Evolutionary conservation across 352 stramenopile genomes (phyloP).

Genomic region (Phytophthora pisi): DNA sequence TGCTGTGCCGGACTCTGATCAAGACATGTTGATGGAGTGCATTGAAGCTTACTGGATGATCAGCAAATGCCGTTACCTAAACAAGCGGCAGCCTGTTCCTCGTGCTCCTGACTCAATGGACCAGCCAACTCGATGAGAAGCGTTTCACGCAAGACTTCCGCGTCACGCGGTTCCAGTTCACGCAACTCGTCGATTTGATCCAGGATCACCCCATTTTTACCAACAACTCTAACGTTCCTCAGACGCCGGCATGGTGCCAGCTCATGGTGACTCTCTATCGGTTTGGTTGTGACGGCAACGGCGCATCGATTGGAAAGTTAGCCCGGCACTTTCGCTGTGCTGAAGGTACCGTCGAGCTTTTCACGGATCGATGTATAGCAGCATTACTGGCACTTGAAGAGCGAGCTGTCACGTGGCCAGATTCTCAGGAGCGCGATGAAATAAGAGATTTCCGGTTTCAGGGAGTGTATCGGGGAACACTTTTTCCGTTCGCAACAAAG

Average conservation of each 20-base stretch:
- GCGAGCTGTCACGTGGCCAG: slow-evolving; percentile 2
- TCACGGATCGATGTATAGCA: slow-evolving; percentile 8
- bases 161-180: slow-evolving; percentile 6
- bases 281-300: slow-evolving; percentile 10
- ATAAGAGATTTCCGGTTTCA: background rate
- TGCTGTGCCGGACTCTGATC: too few species aligned
- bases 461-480: slow-evolving; percentile 27
- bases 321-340: slow-evolving; percentile 9
- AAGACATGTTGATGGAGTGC: too few species aligned
- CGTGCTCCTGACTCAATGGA: slow-evolving; percentile 9
- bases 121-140: slow-evolving; percentile 2
- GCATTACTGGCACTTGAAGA: slow-evolving; percentile 4
- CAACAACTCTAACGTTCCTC: slow-evolving; percentile 9
- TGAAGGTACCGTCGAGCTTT: slow-evolving; percentile 8
- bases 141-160: slow-evolving; percentile 12
- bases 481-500: slow-evolving; percentile 28
- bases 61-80: slow-evolving; percentile 6
- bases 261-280: slow-evolving; percentile 9
- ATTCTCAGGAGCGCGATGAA: background rate
- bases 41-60: background rate
- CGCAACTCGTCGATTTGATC: slow-evolving; percentile 7
- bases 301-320: slow-evolving; percentile 8
- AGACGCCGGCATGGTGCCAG: slow-evolving; percentile 9
- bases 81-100: background rate
- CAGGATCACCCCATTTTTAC: slow-evolving; percentile 4